Conservation (phyloP, 768 basidiomycete genomes). For the Amanita exitialis region DNA sequence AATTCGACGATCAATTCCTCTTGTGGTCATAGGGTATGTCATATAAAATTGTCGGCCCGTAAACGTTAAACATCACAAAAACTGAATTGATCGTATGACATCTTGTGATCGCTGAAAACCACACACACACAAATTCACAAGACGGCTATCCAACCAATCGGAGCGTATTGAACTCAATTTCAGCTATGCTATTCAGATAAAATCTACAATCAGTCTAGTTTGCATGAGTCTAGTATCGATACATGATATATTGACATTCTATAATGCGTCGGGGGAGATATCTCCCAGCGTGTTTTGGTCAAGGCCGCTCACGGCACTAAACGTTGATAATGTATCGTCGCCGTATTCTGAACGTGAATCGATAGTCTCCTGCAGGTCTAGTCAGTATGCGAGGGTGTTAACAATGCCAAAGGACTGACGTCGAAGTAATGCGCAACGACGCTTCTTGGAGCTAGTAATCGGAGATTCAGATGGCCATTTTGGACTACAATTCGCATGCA, state of each 20-base stretch:
- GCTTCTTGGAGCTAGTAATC: conserved; percentile 64
- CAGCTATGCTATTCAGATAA: too few species aligned
- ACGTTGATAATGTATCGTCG: conserved; percentile 55
- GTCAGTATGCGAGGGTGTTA: background rate
- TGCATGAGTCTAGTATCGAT: background rate
- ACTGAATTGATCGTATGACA: too few species aligned
- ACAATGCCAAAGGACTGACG: conserved; percentile 32
- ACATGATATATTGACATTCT: conserved; percentile 11
- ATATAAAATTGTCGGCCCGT: too few species aligned
- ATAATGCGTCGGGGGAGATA: conserved; percentile 63
- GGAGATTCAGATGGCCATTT: background rate
- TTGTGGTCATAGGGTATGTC: too few species aligned
- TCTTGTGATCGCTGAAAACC: too few species aligned
- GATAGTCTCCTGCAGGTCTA: conserved; percentile 52
- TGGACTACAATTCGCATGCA: conserved; percentile 8
- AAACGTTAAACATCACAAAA: too few species aligned
- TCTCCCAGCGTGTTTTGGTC: conserved; percentile 55
- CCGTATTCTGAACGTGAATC: conserved; percentile 65
- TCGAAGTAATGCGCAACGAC: conserved; percentile 92
- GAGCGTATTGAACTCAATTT: too few species aligned
- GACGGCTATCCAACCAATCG: too few species aligned
- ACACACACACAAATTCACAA: too few species aligned
- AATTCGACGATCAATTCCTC: too few species aligned
- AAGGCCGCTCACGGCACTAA: conserved; percentile 47
- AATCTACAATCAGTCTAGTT: background rate